Percentiles rank a stretch among this genome's conserved stretches.
These are phyloP conservation scores for Anthostomella pinea DNA, from an alignment of 2,329 filamentous ascomycete species.

Conservation along the genomic window DNA sequence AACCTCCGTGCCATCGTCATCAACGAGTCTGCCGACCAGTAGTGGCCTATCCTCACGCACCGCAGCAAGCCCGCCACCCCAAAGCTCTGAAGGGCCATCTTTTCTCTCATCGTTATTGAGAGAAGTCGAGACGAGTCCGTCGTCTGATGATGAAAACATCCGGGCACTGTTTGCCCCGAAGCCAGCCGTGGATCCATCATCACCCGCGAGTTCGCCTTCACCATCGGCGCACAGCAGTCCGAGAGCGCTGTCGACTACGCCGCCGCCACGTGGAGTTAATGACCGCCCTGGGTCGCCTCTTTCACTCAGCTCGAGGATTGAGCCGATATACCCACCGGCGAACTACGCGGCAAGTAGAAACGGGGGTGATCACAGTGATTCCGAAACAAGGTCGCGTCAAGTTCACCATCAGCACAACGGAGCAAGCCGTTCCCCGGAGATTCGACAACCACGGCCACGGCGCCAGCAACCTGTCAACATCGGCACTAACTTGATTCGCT, in stretches of 20 bases:
- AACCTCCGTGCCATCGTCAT: slow-evolving; percentile 10
- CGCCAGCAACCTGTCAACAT: slow-evolving; percentile 42
- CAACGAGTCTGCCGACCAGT: slow-evolving; percentile 17
- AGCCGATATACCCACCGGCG: slow-evolving; percentile 70
- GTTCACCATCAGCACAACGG: slow-evolving; percentile 28
- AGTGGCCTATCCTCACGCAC: slow-evolving; percentile 8
- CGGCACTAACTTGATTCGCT: slow-evolving; percentile 39
- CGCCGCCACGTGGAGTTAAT: slow-evolving; percentile 60
- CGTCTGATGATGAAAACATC: slow-evolving; percentile 55
- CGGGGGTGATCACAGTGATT: slow-evolving; percentile 45
- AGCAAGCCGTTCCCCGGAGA: slow-evolving; percentile 40
- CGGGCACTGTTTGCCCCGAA: slow-evolving; percentile 38
- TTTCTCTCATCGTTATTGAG: slow-evolving; percentile 84
- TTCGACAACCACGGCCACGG: slow-evolving; percentile 52
- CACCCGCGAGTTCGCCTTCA: slow-evolving; percentile 64
- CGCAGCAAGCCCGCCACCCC: slow-evolving; percentile 24
- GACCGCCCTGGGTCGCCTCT: slow-evolving; percentile 64
- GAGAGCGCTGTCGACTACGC: slow-evolving; percentile 64
- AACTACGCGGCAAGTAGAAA: slow-evolving; percentile 64
- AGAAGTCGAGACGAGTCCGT: slow-evolving; percentile 72
- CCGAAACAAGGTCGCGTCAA: slow-evolving; percentile 38
- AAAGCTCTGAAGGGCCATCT: slow-evolving; percentile 55
- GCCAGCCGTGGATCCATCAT: slow-evolving; percentile 44
- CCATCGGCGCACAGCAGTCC: slow-evolving; percentile 65
- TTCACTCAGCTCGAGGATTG: slow-evolving; percentile 67